Evolutionary conservation across 2,329 filamentous ascomycete genomes (phyloP).

Genomic region (Calonectria pseudoreteaudii): DNA sequence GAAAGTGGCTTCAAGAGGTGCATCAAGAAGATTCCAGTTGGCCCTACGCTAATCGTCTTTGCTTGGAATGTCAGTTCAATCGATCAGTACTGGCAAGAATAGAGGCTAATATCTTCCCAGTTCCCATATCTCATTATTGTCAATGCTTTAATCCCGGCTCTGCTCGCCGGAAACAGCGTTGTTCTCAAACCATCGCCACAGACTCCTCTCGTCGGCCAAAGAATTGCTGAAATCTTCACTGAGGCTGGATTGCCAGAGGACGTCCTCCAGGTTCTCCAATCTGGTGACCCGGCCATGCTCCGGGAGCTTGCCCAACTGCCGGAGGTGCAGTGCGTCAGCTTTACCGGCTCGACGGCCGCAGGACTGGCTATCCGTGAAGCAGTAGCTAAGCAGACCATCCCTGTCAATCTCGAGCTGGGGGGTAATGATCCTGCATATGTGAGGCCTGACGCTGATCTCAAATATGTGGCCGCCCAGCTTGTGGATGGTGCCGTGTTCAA

Average conservation of each 20-base stretch:
- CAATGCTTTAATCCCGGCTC: constrained; percentile 88
- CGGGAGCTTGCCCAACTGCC: constrained; percentile 82
- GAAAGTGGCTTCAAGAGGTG: constrained; percentile 90
- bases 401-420: constrained; percentile 88
- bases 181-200: constrained; percentile 95
- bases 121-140: constrained; percentile 94
- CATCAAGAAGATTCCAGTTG: constrained; percentile 87
- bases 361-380: constrained; percentile 87
- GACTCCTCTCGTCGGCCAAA: constrained; percentile 90
- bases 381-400: constrained; percentile 82
- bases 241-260: constrained; percentile 84
- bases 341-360: constrained; percentile 90
- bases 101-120: constrained; percentile 55
- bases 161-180: constrained; percentile 88
- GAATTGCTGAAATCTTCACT: constrained; percentile 78
- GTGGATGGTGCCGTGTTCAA: constrained; percentile 97
- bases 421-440: constrained; percentile 95
- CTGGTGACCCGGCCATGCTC: constrained; percentile 79
- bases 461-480: constrained; percentile 91
- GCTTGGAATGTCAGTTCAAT: constrained; percentile 84
- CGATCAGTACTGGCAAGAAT: not conserved
- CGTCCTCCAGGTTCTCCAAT: constrained; percentile 92
- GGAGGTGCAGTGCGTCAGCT: constrained; percentile 83
- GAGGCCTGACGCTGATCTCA: constrained; percentile 83
- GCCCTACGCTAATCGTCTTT: constrained; percentile 88